Base-by-base conservation (phyloP, 768 basidiomycete genomes). In the Lentinula boryana region DNA sequence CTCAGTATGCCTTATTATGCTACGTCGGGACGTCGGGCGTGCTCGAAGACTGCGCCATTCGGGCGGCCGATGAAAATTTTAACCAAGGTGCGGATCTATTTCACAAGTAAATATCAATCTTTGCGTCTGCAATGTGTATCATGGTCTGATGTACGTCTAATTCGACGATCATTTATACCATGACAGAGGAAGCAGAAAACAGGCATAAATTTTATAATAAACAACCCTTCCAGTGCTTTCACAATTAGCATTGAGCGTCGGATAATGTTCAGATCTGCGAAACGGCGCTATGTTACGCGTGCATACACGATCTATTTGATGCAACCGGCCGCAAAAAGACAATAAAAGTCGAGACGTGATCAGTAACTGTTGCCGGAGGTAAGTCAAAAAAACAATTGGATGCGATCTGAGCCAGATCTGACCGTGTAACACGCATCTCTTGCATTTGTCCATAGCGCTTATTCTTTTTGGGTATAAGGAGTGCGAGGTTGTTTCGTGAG, bases 351-450 rank as follows among this genome's bases (percentile, higher is more conserved):
- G 59, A 33, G 58, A 57, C 64, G 62, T 66, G 63, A 64, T 70
- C 64, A 64, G 51, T 63, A 66, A 63, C 61, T 65, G 74, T 60
- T 72, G 70, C 62, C 54, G 63, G 62, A 46, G 15, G 23, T 41
- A 40, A 66, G 68, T 9, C 27, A 27, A 27, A 48, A 48, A 48
- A 74, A 78, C 77, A 78, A 79, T 78, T 76, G 66, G 68, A 65
- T 50, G 31, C 9, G 56, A 33, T 63, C 62, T 64, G 50, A 51
- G 31, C 50, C 23, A 33, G 33, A 51, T 51, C 50, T 51, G 13
- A 21, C 23, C 46, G 46, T 48, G 46, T 48, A 48, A 48, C 46
- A 48, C 46, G 46, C 46, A 60, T 63, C 58, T 60, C 48, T 38
- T 38, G 36, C 13, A 43, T 50, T 18, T 50, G 18, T 46, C 48